Base-by-base conservation (phyloP, 106 monocot genomes). In the Apostasia ramifera region DNA sequence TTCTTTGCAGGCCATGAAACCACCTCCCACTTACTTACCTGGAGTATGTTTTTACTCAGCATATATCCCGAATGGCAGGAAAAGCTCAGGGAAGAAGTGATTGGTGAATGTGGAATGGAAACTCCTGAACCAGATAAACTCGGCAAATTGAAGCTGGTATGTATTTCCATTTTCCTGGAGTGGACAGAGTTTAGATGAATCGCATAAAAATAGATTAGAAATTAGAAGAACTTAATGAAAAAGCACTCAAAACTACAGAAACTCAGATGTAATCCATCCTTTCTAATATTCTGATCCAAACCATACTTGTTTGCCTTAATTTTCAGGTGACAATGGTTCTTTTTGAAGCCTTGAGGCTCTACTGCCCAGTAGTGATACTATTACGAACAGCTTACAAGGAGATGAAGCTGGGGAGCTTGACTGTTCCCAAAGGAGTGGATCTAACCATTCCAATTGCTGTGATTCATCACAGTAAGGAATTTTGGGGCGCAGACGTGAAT, bases 1-100 rank as follows among this genome's bases (percentile, higher is more conserved):
- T 87, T 75, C 71, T 84, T 91, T 7, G 86, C 73, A 14, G 86
- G 91, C 6, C 83, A 86, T 47, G 84, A 91, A 65, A 87, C 84
- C 2, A 84, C 91, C 0, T 60, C 91, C 1, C 75, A 82, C 46
- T 57, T 80, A 38, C 69, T 91, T 7, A 78, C 91, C 11, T 91
- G 91, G 91, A 80, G 82, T 8, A 51, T 82, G 66, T 91, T 87
- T 63, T 66, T 91, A 63, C 49, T 84, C 14, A 73, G 76, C 66
- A 77, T 77, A 3, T 53, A 87, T 54, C 79, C n/a, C 14, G 74
- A 87, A 42, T 91, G 91, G 87, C 91, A 91, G 57, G 75, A 75
- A 37, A 74, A 47, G 57, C 78, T 91, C 6, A 65, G 90, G 10
- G 81, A 79, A 5, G 86, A 91, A 46, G 83, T 83, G 9, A 5